These are phyloP conservation scores for Penicillium antarcticum DNA, from an alignment of 495 filamentous ascomycete species.

Conservation along the genomic window DNA sequence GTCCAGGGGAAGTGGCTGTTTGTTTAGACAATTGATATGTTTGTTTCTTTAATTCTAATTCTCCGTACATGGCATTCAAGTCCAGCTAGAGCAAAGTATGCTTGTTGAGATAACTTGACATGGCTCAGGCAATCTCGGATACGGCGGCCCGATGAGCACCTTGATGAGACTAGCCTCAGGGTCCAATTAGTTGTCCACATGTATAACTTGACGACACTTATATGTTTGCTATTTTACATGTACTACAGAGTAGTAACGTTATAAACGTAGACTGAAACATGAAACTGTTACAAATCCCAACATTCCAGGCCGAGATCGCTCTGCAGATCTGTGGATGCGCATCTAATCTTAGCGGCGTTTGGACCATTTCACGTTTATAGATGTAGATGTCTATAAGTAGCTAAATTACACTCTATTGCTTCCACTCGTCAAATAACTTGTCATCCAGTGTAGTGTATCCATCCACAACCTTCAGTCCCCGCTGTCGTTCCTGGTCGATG, in stretches of 20 bases:
- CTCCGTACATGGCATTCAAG: not conserved
- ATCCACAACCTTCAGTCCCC: conserved; percentile 53
- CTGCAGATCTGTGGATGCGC: not conserved
- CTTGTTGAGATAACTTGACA: not conserved
- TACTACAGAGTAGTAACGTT: too few relatives aligned
- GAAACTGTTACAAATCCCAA: not conserved
- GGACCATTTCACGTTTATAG: not conserved
- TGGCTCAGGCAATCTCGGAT: conserved; percentile 18
- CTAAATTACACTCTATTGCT: conserved; percentile 7
- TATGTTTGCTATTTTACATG: too few relatives aligned
- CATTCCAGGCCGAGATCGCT: not conserved
- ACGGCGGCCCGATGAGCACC: conserved; percentile 16
- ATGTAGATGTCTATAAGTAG: too few relatives aligned
- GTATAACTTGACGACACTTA: too few relatives aligned
- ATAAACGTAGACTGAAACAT: not conserved
- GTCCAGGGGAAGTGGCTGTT: too few relatives aligned
- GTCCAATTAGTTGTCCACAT: too few relatives aligned
- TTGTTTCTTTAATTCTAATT: too few relatives aligned
- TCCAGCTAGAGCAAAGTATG: not conserved
- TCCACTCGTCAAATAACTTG: conserved; percentile 42
- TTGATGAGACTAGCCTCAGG: not conserved
- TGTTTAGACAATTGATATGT: too few relatives aligned
- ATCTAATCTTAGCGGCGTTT: not conserved
- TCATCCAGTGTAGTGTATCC: conserved; percentile 49
- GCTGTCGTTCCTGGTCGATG: conserved; percentile 55